phyloP scores from a whole-genome alignment of 306 rosid species.

The apple (Malus domestica) region ASM211411v1 NC_041794.1:17027501-17028000 shows the following conservation, averaged over 20 bases:
- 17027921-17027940: conserved; percentile 13
- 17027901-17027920: neutral
- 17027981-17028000: too few relatives aligned
- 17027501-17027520: conserved; percentile 89
- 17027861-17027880: conserved; percentile 54
- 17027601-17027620: neutral
- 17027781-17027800: conserved; percentile 96
- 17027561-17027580: conserved; percentile 31
- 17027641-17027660: neutral
- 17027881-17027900: conserved; percentile 31
- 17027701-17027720: conserved; percentile 7
- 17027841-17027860: conserved; percentile 81
- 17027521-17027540: conserved; percentile 99
- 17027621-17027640: neutral
- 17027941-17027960: neutral
- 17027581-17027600: neutral
- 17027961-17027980: too few relatives aligned
- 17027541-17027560: conserved; percentile 79
- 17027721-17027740: neutral
- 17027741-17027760: conserved; percentile 11
- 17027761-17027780: conserved; percentile 22
- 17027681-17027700: neutral
- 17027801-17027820: conserved; percentile 86
- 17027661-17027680: neutral
- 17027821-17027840: conserved; percentile 79